Evolutionary conservation across 306 rosid species (phyloP).

Genomic region (Nissolia schottii): DNA sequence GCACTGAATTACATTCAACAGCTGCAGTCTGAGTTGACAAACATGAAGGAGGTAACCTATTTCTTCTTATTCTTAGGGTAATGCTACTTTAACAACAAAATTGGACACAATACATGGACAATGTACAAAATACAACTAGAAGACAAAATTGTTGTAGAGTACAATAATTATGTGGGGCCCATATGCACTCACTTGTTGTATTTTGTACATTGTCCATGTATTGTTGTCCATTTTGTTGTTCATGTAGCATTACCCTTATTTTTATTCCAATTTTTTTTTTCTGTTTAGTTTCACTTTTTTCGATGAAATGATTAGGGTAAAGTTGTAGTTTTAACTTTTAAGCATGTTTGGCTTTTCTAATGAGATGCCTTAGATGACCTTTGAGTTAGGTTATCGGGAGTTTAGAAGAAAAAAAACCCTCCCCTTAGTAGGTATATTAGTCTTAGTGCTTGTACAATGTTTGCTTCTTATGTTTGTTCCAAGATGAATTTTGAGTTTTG

Average conservation of each 20-base stretch:
- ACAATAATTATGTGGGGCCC: no score
- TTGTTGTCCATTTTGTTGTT: no score
- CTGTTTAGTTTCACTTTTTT: neutral
- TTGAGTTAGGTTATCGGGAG: neutral
- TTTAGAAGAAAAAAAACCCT: neutral
- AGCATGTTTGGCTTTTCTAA: neutral
- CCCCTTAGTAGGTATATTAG: neutral
- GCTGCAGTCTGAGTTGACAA: conserved; percentile 64
- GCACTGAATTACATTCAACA: conserved; percentile 67
- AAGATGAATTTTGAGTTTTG: neutral
- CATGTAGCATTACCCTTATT: no score
- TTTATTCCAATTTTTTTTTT: neutral
- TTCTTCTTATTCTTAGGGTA: no score
- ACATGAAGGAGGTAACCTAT: conserved; percentile 61
- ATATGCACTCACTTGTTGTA: no score
- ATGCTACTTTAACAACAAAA: no score
- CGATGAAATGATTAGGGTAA: neutral
- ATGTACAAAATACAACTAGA: no score
- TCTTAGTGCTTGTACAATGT: neutral
- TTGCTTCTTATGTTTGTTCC: neutral
- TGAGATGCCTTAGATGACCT: neutral
- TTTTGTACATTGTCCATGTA: no score
- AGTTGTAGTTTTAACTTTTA: neutral
- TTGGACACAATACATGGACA: no score
- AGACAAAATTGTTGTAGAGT: no score